Evolutionary conservation across 2,329 filamentous ascomycete genomes (phyloP).

Genomic region (Colletotrichum falcatum): DNA sequence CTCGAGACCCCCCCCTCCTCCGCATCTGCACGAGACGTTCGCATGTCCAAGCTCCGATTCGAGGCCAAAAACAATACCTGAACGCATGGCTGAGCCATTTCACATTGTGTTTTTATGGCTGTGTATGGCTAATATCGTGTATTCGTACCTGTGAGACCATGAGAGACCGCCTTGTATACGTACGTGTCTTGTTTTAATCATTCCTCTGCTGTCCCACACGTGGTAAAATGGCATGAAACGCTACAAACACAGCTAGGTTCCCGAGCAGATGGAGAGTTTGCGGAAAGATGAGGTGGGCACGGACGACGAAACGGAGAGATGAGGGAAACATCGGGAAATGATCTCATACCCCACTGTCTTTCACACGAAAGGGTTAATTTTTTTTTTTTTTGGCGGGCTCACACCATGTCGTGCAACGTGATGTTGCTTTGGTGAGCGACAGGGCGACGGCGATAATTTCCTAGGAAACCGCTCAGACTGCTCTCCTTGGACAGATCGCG

Average conservation of each 20-base stretch:
- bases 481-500: neutral
- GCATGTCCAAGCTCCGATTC: slow-evolving; percentile 21
- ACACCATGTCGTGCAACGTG: slow-evolving; percentile 18
- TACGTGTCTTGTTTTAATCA: too few species aligned
- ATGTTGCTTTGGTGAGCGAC: slow-evolving; percentile 24
- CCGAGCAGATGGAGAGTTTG: neutral
- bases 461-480: slow-evolving; percentile 12
- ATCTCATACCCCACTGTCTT: slow-evolving; percentile 23
- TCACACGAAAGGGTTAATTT: slow-evolving; percentile 10
- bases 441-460: slow-evolving; percentile 6
- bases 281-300: slow-evolving; percentile 10
- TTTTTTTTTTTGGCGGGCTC: slow-evolving; percentile 15
- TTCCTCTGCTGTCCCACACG: slow-evolving; percentile 4
- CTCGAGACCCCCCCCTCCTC: slow-evolving; percentile 6
- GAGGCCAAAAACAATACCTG: neutral
- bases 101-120: too few species aligned
- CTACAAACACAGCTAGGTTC: neutral
- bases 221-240: slow-evolving; percentile 3
- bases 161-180: too few species aligned
- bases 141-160: too few species aligned
- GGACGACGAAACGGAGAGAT: slow-evolving; percentile 17
- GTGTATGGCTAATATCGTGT: too few species aligned
- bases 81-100: neutral
- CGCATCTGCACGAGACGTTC: slow-evolving; percentile 17
- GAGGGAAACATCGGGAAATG: slow-evolving; percentile 33